Base-by-base conservation (phyloP, 352 stramenopile species). In the Globisporangium alternatum region DNA sequence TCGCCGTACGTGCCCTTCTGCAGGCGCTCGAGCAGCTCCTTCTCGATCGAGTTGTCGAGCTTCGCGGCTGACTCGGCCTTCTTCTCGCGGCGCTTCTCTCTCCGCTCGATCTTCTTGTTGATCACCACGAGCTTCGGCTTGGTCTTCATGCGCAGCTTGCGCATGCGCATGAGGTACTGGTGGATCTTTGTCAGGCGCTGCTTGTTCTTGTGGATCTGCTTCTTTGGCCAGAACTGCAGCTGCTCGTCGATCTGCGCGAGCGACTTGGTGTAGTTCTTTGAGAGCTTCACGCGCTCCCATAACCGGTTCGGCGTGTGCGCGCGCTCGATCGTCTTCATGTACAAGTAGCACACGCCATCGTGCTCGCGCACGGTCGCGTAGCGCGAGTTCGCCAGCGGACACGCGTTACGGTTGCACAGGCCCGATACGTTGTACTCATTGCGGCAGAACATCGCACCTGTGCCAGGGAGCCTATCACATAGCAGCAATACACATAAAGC, bases 101-200 rank as follows among this genome's bases (percentile, higher is more conserved):
- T 83, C 39, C 97, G 90, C 45, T 99, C 97, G 51, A 99, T 89
- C 77, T 98, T 97, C 62, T 97, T 97, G 78, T 98, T 97, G 41
- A 98, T 95, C n/a, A 95, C 83, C 28, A 97, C 88, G 47, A 98
- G 80, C 69, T 98, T 98, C 12, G 95, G 95, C 74, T 91, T 91
- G 57, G 91, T 96, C 72, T 98, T 98, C 53, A 98, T 80, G 59
- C 96, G 95, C 60, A 99, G 81, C 83, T 99, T 99, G 6, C 97
- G 87, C 97, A 99, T 99, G 58, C 97, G 86, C 73, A 99, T 98
- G 60, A 99, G 81, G 71, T 99, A 99, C 83, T 99, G 97, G 78
- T 99, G 95, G 74, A 99, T 99, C 77, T 99, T 99, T 39, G 97
- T 99, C 48, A 99, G 85, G 39, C 97, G 83, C 84, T 99, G 97